Conservation (phyloP, 345 rosid species). For the Trapa incisa region DNA sequence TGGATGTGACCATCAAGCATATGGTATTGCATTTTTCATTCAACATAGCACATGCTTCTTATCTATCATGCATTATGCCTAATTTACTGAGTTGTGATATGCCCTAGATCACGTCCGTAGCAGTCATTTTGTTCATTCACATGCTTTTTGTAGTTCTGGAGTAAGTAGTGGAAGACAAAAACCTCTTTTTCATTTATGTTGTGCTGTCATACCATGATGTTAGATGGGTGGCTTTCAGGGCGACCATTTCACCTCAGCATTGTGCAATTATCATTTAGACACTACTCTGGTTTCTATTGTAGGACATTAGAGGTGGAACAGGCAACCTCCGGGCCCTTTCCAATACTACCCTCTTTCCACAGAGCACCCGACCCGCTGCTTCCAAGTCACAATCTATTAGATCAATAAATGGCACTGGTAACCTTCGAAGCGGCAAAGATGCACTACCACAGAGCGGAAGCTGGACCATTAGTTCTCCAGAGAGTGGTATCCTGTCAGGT, state of each 20-base stretch:
- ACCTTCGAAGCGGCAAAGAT: constrained; percentile 13
- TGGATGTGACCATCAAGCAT: constrained; percentile 87
- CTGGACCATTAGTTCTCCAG: constrained; percentile 17
- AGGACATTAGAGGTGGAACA: constrained; percentile 80
- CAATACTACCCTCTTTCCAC: constrained; percentile 75
- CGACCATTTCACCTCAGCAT: neutral
- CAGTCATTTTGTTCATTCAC: neutral
- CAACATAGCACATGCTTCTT: neutral
- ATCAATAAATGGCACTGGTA: constrained; percentile 29
- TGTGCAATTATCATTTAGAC: neutral
- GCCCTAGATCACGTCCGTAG: neutral
- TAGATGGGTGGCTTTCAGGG: neutral
- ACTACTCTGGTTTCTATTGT: constrained; percentile 10
- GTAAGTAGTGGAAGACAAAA: too few relatives aligned
- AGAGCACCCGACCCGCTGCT: constrained; percentile 60
- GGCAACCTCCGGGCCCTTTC: constrained; percentile 44
- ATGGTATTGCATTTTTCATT: constrained; percentile 44
- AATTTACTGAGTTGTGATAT: neutral
- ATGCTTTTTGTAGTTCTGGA: neutral
- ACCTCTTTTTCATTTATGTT: too few relatives aligned
- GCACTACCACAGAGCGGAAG: constrained; percentile 24
- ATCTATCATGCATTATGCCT: too few relatives aligned
- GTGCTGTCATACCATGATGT: neutral
- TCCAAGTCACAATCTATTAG: constrained; percentile 44
- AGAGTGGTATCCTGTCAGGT: constrained; percentile 27